Evolutionary conservation across 495 filamentous ascomycete genomes (phyloP).

Genomic region (Penicillium cataractarum): DNA sequence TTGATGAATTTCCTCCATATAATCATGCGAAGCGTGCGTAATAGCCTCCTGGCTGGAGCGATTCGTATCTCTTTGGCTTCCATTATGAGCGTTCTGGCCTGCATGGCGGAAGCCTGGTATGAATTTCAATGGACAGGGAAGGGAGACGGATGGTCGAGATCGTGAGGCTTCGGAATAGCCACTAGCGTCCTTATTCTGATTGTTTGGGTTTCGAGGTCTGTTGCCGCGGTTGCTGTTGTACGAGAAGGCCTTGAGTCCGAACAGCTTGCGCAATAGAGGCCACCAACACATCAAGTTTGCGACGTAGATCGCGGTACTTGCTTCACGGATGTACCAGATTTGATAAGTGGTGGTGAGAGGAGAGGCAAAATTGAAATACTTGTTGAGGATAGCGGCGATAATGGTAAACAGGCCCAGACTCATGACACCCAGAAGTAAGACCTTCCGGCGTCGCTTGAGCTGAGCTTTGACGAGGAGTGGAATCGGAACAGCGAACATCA

Average conservation of each 20-base stretch:
- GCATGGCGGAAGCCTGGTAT: constrained; percentile 13
- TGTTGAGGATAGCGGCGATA: constrained; percentile 63
- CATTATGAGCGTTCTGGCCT: not conserved
- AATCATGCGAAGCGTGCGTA: constrained; percentile 17
- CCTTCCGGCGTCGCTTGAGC: constrained; percentile 54
- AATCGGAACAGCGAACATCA: constrained; percentile 64
- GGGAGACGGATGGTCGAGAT: constrained; percentile 27
- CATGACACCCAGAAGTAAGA: constrained; percentile 53
- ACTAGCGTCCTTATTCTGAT: constrained; percentile 24
- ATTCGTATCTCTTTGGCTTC: not conserved
- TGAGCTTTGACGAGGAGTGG: constrained; percentile 59
- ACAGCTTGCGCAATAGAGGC: constrained; percentile 58
- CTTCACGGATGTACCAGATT: constrained; percentile 70
- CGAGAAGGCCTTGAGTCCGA: constrained; percentile 43
- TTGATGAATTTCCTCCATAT: constrained; percentile 17
- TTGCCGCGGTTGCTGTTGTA: constrained; percentile 35
- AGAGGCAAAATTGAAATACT: constrained; percentile 65
- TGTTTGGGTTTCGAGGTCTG: constrained; percentile 17
- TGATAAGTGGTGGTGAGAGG: constrained; percentile 53
- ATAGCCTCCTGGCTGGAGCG: constrained; percentile 31
- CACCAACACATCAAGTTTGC: constrained; percentile 68
- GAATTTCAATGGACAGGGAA: constrained; percentile 21
- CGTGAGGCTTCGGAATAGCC: constrained; percentile 17
- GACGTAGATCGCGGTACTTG: constrained; percentile 63
- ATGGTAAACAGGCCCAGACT: constrained; percentile 66